phyloP scores from a whole-genome alignment of 2,329 filamentous ascomycete genomes.

The Raffaelea deltoideospora region DNA sequence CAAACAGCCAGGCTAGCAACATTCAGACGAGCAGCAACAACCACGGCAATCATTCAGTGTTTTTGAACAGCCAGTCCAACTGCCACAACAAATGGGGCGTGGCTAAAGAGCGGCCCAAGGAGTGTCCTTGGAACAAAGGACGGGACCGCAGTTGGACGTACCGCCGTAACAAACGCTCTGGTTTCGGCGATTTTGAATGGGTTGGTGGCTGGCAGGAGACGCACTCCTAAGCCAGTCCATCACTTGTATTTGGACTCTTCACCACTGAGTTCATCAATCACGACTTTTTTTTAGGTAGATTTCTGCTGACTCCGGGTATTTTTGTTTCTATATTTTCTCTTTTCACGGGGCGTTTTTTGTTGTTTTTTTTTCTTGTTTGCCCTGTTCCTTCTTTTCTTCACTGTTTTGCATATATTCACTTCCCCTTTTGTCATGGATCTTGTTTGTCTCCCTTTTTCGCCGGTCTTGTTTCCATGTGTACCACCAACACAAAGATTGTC shows the following conservation, averaged over 20 bases:
- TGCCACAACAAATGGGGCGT: constrained; percentile 21
- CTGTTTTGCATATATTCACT: too few species aligned
- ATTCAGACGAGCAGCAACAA: constrained; percentile 7
- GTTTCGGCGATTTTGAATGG: constrained; percentile 78
- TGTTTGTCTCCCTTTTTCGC: too few species aligned
- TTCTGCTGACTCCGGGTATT: constrained; percentile 11
- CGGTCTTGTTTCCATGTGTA: constrained; percentile 3
- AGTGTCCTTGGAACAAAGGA: constrained; percentile 41
- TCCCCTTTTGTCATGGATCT: too few species aligned
- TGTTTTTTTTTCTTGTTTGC: constrained; percentile 1
- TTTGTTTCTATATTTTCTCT: too few species aligned
- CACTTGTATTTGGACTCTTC: constrained; percentile 48
- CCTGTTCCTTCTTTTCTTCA: constrained; percentile 8
- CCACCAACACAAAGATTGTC: constrained; percentile 7
- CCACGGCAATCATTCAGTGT: constrained; percentile 11
- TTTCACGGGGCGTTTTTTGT: constrained; percentile 11
- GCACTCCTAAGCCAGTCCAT: constrained; percentile 23
- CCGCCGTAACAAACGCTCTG: constrained; percentile 46
- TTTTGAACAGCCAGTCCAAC: constrained; percentile 5
- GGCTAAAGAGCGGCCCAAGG: constrained; percentile 32
- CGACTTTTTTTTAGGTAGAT: constrained; percentile 2
- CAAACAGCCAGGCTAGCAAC: constrained; percentile 4
- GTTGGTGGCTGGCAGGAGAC: constrained; percentile 76
- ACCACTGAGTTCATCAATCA: neutral
- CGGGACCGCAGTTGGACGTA: constrained; percentile 46